Base-by-base conservation (phyloP, 2,329 filamentous ascomycete genomes). In the Gremmenia infestans region DNA sequence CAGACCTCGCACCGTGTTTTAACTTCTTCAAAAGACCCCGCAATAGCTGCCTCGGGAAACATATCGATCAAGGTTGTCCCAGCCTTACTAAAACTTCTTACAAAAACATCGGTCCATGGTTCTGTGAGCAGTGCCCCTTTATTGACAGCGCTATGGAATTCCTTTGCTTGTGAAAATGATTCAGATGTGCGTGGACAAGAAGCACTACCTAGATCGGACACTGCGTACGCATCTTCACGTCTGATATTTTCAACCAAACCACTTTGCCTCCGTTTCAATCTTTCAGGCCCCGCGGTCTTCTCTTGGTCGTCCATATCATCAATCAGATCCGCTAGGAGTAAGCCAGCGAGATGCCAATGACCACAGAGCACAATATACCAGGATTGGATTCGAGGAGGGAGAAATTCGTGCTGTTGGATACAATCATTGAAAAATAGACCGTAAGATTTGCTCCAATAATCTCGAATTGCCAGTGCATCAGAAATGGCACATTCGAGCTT, bases 331-430 rank as follows among this genome's bases (percentile, higher is more conserved):
- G 80, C 78, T 4, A 84, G 69, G 23, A 83, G 71, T 43, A 85
- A 73, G 0, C 75, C 74, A 2, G 76, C 81, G 3, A 83, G 75
- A 59, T 83, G 78, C 77, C 81, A 85, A 60, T 84, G 82, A 0
- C 77, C 78, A 0, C 76, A 72, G 23, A 85, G 74, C 52, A 81
- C 78, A 14, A 82, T 74, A 57, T 82, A 83, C 81, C 81, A 85
- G 43, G 80, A 81, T 62, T 81, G 80, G 4, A 84, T 75, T 14
- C 78, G 78, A 11, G 76, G 64, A 1, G 80, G 79, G 0, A 84
- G 73, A 0, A 67, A 63, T 35, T 78, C 72, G 56, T 81, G 80
- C 56, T 79, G 68, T 2, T 72, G 68, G 12, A 81, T 70, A 40
- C 81, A 76, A 56, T 81, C 78, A 32, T 32, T 32, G 9, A 32